phyloP scores from a whole-genome alignment of 345 rosid genomes.

The sweet orange (Citrus sinensis) region DNA sequence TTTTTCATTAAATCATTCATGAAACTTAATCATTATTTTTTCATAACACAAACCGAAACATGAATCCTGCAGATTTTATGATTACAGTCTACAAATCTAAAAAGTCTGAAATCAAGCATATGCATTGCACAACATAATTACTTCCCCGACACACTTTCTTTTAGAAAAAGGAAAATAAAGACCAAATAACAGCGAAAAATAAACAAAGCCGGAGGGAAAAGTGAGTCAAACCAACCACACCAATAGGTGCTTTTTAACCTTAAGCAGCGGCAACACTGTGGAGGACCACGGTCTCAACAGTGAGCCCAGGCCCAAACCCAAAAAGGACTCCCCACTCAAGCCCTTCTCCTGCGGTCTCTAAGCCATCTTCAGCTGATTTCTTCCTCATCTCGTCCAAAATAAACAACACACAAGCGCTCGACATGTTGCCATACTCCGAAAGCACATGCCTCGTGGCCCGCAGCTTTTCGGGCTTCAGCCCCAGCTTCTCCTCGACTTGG shows the following conservation, averaged over 20 bases:
- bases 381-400: constrained; percentile 48
- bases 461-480: constrained; percentile 35
- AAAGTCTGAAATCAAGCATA: neutral
- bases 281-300: constrained; percentile 50
- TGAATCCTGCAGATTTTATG: neutral
- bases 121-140: neutral
- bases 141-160: neutral
- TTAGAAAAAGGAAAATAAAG: neutral
- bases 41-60: neutral
- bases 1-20: neutral
- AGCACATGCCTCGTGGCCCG: constrained; percentile 34
- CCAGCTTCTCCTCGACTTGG: constrained; percentile 34
- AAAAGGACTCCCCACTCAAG: constrained; percentile 57
- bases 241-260: neutral
- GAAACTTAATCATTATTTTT: neutral
- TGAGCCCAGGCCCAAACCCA: constrained; percentile 55
- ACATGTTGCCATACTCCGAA: constrained; percentile 44
- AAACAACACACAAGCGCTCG: constrained; percentile 42
- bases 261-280: constrained; percentile 26
- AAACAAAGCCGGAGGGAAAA: neutral
- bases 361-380: constrained; percentile 29
- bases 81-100: neutral
- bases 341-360: constrained; percentile 43
- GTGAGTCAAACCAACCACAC: neutral
- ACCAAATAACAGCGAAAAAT: neutral